Base-by-base conservation (phyloP, 2,329 filamentous ascomycete genomes). In the Pestalotiopsis fici region DNA sequence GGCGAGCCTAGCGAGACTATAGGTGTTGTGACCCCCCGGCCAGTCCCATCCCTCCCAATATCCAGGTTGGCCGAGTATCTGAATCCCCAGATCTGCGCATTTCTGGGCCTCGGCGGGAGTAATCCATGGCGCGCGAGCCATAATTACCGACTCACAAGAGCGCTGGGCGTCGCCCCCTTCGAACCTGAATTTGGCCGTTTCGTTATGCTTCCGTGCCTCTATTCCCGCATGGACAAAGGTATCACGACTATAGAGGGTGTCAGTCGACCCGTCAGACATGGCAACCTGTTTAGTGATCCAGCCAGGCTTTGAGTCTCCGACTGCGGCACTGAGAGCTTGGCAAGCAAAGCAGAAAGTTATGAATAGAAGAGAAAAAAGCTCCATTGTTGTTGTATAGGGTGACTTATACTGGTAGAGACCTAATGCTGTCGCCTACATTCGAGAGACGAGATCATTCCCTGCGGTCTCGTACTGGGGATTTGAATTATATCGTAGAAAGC, bases 221-320 rank as follows among this genome's bases (percentile, higher is more conserved):
- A 57, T 23, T 27, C 21, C 27, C 13, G 28, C 27, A 7, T 15
- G 13, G 21, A 59, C 28, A 37, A 59, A 35, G 60, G 50, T 35
- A 31, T 62, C 60, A 31, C 65, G 47, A n/a, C 50, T 56, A 23
- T 47, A 64, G 21, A 66, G 35, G 18, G 56, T 63, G 5, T 37
- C 35, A 9, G 50, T 66, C 35, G 31, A 59, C 18, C 65, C 60
- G 28, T 66, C 43, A 5, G 47, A 31, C 60, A 50, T 66, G 50
- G 35, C 64, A 15, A 59, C n/a, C 31, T 57, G 50, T 43, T 64
- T 50, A 28, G 65, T 56, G 18, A 35, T 59, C 23, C 28, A 66
- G 47, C 39, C 57, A 1, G 65, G 23, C 25, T 37, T 23, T 27
- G 31, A 4, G 9, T 28, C n/a, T 15, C 23, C 21, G 54, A 50